Conservation (phyloP, 2,329 filamentous ascomycete species). For the Coniosporium tulheliwenetii region DNA sequence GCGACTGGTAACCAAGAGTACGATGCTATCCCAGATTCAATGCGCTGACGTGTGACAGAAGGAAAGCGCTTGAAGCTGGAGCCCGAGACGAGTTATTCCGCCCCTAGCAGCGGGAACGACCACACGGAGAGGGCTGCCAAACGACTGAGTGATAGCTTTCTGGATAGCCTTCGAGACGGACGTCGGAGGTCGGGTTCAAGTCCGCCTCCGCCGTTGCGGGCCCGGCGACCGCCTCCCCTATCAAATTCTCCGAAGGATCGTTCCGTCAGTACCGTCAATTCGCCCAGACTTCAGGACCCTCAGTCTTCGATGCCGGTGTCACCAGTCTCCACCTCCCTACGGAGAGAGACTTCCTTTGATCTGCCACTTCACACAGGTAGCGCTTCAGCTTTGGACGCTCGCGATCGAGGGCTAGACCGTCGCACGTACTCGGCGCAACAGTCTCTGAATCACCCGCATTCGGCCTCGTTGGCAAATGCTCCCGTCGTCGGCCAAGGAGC, state of each 20-base stretch:
- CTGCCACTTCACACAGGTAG: too few species aligned
- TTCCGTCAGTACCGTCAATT: background rate
- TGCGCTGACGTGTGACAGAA: slow-evolving; percentile 10
- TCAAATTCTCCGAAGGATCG: background rate
- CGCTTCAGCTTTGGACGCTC: too few species aligned
- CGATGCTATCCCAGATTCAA: slow-evolving; percentile 3
- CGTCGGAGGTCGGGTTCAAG: slow-evolving; percentile 13
- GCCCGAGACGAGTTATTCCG: slow-evolving; percentile 17
- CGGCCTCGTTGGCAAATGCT: background rate
- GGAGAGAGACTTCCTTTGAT: too few species aligned
- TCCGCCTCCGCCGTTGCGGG: slow-evolving; percentile 8
- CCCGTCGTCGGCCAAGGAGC: background rate
- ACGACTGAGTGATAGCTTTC: slow-evolving; percentile 14
- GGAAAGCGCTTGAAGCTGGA: slow-evolving; percentile 28
- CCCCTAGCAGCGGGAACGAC: slow-evolving; percentile 15
- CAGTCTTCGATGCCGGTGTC: background rate
- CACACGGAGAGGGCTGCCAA: slow-evolving; percentile 11
- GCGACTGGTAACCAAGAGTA: slow-evolving; percentile 16
- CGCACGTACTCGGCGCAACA: background rate
- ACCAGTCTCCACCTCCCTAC: background rate
- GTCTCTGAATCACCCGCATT: background rate
- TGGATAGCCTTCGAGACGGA: slow-evolving; percentile 7
- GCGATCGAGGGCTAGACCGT: background rate
- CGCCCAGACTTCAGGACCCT: background rate
- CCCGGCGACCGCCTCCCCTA: background rate